phyloP scores from a whole-genome alignment of 2,329 filamentous ascomycete genomes.

The Harringtonia lauricola region DNA sequence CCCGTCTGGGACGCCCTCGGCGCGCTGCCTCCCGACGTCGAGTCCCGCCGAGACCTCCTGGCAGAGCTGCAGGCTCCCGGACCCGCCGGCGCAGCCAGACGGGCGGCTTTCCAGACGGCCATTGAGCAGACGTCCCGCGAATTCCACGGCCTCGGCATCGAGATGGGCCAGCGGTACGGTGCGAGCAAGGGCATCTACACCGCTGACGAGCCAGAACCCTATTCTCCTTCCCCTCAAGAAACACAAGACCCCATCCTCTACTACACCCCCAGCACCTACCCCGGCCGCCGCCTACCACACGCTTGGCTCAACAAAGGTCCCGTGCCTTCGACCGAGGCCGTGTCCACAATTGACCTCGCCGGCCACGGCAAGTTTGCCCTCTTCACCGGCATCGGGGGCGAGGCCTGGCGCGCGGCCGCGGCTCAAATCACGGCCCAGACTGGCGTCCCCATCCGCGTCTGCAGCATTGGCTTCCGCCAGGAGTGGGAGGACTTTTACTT shows the following conservation, averaged over 20 bases:
- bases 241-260: slow-evolving; percentile 27
- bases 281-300: slow-evolving; percentile 49
- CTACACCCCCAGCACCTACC: slow-evolving; percentile 40
- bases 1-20: slow-evolving; percentile 34
- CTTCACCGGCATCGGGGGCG: slow-evolving; percentile 44
- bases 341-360: slow-evolving; percentile 49
- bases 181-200: slow-evolving; percentile 30
- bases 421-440: slow-evolving; percentile 22
- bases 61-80: slow-evolving; percentile 28
- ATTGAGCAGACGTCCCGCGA: slow-evolving; percentile 33
- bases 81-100: slow-evolving; percentile 23
- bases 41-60: slow-evolving; percentile 26
- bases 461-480: slow-evolving; percentile 44
- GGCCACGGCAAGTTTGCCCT: slow-evolving; percentile 41
- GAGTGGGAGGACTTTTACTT: slow-evolving; percentile 53
- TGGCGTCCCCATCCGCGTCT: slow-evolving; percentile 33
- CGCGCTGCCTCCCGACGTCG: slow-evolving; percentile 24
- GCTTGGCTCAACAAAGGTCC: slow-evolving; percentile 44
- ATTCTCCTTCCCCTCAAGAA: slow-evolving; percentile 8
- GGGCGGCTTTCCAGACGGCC: slow-evolving; percentile 27
- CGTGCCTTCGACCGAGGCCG: slow-evolving; percentile 25
- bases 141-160: slow-evolving; percentile 44
- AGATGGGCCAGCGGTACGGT: slow-evolving; percentile 50
- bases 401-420: slow-evolving; percentile 40
- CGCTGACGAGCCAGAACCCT: slow-evolving; percentile 25